These are phyloP conservation scores for Metschnikowia kunwiensis DNA, from an alignment of 805 yeast species.

Conservation along the genomic window DNA sequence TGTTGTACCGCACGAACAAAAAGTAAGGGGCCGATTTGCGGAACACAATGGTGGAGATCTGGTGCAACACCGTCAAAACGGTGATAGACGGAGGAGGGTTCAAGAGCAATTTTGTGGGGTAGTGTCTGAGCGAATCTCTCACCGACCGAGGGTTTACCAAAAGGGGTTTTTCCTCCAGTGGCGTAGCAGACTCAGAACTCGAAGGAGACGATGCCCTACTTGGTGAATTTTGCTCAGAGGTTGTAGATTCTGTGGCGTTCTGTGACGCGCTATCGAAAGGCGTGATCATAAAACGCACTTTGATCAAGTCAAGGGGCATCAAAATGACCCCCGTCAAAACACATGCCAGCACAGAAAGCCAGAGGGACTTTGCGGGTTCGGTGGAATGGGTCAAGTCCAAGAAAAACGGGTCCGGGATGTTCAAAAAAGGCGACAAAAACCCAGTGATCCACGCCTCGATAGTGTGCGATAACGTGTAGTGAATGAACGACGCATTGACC, in stretches of 20 bases:
- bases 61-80: conserved; percentile 54
- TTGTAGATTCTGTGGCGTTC: background rate
- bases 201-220: background rate
- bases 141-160: conserved; percentile 55
- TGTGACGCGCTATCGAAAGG: conserved; percentile 41
- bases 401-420: conserved; percentile 85
- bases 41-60: conserved; percentile 58
- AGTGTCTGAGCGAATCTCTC: conserved; percentile 57
- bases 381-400: conserved; percentile 79
- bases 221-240: background rate
- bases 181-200: background rate
- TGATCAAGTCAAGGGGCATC: conserved; percentile 78
- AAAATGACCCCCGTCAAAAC: conserved; percentile 68
- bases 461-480: conserved; percentile 70
- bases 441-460: conserved; percentile 93
- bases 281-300: conserved; percentile 73
- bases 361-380: conserved; percentile 65
- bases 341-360: conserved; percentile 67
- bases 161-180: background rate
- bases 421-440: conserved; percentile 71
- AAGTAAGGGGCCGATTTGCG: conserved; percentile 65
- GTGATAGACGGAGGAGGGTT: conserved; percentile 49
- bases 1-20: conserved; percentile 55
- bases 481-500: conserved; percentile 73
- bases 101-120: conserved; percentile 55